A percentile compares a stretch with the other conserved stretches of the same genome.
Evolutionary conservation across 306 rosid genomes (phyloP).

Genomic region (Acacia crassicarpa): DNA sequence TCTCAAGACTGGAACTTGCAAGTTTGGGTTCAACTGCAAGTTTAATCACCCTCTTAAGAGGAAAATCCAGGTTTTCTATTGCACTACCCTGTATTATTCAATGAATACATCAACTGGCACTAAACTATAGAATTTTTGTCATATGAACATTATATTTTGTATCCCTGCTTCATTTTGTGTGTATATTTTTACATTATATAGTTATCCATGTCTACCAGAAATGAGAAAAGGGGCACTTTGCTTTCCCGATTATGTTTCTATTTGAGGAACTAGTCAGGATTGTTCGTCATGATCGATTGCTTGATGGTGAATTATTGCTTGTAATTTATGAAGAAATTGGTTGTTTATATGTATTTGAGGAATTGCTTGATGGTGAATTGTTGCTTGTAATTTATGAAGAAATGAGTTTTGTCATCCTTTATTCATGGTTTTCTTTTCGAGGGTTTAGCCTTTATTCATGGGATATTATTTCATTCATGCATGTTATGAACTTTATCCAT

Average conservation of each 20-base stretch:
- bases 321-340: not conserved
- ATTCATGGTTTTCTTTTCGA: too few species aligned
- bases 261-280: conserved; percentile 6
- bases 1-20: conserved; percentile 83
- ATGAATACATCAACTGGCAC: not conserved
- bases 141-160: conserved; percentile 9
- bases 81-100: not conserved
- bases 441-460: too few species aligned
- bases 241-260: conserved; percentile 1
- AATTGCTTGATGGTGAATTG: too few species aligned
- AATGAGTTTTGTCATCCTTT: too few species aligned
- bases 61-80: conserved; percentile 57
- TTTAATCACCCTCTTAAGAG: conserved; percentile 81
- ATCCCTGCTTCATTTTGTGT: conserved; percentile 9
- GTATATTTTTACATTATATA: not conserved
- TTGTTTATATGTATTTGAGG: conserved; percentile 9
- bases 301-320: not conserved
- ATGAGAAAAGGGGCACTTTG: conserved; percentile 23
- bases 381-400: too few species aligned
- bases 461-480: too few species aligned
- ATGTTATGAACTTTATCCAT: too few species aligned
- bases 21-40: conserved; percentile 85
- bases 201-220: not conserved
- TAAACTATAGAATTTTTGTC: not conserved
- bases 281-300: conserved; percentile 2